Percentiles rank a stretch among this genome's conserved stretches.
Conservation (phyloP, 371 early-diverging fungal genomes). For the Haplosporangium sp. region DNA sequence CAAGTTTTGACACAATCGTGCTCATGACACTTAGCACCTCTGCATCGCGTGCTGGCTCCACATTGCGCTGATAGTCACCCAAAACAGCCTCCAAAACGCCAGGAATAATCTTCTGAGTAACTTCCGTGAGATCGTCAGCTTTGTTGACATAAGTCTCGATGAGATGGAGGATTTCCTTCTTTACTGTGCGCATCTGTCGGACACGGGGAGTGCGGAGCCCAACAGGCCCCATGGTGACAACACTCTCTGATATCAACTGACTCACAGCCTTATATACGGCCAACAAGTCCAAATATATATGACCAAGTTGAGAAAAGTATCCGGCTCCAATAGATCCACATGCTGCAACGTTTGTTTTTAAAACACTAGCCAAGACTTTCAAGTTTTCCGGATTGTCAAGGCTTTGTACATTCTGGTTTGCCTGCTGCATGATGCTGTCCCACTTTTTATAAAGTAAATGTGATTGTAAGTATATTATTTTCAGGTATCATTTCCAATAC, state of each 20-base stretch:
- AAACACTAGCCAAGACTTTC: conserved; percentile 90
- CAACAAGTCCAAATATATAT: conserved; percentile 91
- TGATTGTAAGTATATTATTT: too few species aligned
- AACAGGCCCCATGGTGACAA: conserved; percentile 82
- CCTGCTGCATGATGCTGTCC: conserved; percentile 82
- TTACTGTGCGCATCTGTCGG: conserved; percentile 92
- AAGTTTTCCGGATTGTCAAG: conserved; percentile 84
- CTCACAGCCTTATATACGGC: conserved; percentile 91
- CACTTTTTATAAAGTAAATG: conserved; percentile 66
- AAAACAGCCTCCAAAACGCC: conserved; percentile 93
- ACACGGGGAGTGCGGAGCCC: conserved; percentile 94
- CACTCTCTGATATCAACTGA: conserved; percentile 81
- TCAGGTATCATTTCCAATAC: too few species aligned
- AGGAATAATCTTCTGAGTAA: conserved; percentile 87
- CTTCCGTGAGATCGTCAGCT: conserved; percentile 82
- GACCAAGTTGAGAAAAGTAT: conserved; percentile 87
- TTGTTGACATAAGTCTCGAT: conserved; percentile 88
- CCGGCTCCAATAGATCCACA: conserved; percentile 90
- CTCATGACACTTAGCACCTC: conserved; percentile 95
- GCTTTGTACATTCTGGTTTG: conserved; percentile 75
- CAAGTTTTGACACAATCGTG: conserved; percentile 82
- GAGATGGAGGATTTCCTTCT: conserved; percentile 93
- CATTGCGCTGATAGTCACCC: conserved; percentile 86
- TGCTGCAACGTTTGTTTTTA: conserved; percentile 95
- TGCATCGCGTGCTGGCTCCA: conserved; percentile 91